Conservation (phyloP, 2,329 filamentous ascomycete genomes). For the Atkinsonella texensis region DNA sequence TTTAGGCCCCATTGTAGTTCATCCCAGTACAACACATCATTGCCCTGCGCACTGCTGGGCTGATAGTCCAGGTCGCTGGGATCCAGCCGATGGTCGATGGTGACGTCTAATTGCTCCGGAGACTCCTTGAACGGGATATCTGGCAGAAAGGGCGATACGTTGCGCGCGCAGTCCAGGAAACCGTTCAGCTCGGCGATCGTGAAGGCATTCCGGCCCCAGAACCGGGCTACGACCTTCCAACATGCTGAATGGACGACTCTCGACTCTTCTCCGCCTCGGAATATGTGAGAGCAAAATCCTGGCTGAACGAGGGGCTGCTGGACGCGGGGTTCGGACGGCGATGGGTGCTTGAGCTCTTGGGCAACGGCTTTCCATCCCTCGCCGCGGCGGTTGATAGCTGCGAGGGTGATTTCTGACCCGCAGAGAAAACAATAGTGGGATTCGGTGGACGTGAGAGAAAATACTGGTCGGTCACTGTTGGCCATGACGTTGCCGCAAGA, state of each 20-base stretch:
- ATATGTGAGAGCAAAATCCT: not conserved
- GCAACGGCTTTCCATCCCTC: constrained; percentile 7
- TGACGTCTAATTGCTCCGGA: constrained; percentile 5
- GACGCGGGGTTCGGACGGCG: constrained; percentile 1
- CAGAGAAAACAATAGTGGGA: constrained; percentile 5
- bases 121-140: constrained; percentile 6
- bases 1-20: not conserved
- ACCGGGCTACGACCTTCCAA: constrained; percentile 5
- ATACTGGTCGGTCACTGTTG: not conserved
- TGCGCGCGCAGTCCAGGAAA: constrained; percentile 7
- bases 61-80: constrained; percentile 3
- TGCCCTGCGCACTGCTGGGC: not conserved
- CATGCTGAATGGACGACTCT: constrained; percentile 7
- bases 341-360: constrained; percentile 3
- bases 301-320: constrained; percentile 3
- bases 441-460: not conserved
- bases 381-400: not conserved
- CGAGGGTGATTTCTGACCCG: constrained; percentile 5
- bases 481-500: not conserved
- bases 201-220: constrained; percentile 4
- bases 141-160: constrained; percentile 5
- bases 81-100: constrained; percentile 6
- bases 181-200: constrained; percentile 6
- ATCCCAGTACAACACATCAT: constrained; percentile 3
- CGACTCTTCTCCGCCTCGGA: not conserved